Conservation (phyloP, 345 rosid genomes). For the Pelargonium nanum region DNA sequence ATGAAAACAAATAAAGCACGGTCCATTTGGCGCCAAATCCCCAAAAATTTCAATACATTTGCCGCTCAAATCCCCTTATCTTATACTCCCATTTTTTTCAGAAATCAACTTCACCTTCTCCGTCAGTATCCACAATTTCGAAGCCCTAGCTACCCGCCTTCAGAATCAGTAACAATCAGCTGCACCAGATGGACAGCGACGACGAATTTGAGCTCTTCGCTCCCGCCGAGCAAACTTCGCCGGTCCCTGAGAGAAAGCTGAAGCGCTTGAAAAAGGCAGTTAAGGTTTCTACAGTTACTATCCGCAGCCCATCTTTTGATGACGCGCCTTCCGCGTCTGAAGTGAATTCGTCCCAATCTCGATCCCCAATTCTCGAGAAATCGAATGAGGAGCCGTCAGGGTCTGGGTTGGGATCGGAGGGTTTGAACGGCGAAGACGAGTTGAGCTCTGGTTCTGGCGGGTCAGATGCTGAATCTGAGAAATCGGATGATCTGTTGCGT, state of each 20-base stretch:
- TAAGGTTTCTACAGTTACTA: not conserved
- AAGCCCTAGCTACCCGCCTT: not conserved
- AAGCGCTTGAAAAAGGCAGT: constrained; percentile 55
- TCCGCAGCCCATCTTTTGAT: not conserved
- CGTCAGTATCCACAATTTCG: too few relatives aligned
- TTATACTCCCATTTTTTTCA: too few relatives aligned
- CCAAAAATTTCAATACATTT: too few relatives aligned
- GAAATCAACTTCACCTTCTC: too few relatives aligned
- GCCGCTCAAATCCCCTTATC: too few relatives aligned
- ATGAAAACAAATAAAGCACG: too few relatives aligned
- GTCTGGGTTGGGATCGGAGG: not conserved
- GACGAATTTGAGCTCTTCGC: constrained; percentile 35
- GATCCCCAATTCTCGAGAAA: constrained; percentile 10
- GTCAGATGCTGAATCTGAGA: not conserved
- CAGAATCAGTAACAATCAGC: too few relatives aligned
- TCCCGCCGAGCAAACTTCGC: constrained; percentile 32
- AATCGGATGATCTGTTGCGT: not conserved
- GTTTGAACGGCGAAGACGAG: not conserved
- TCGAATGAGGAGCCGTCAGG: not conserved
- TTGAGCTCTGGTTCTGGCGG: not conserved
- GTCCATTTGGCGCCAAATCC: too few relatives aligned
- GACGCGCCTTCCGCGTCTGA: constrained; percentile 4
- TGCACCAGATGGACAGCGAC: constrained; percentile 33
- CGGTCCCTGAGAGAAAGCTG: constrained; percentile 37
- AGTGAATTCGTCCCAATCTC: constrained; percentile 13